These are phyloP conservation scores for Triticum dicoccoides DNA, from an alignment of 176 grass and related monocot species.

Conservation along the genomic window DNA sequence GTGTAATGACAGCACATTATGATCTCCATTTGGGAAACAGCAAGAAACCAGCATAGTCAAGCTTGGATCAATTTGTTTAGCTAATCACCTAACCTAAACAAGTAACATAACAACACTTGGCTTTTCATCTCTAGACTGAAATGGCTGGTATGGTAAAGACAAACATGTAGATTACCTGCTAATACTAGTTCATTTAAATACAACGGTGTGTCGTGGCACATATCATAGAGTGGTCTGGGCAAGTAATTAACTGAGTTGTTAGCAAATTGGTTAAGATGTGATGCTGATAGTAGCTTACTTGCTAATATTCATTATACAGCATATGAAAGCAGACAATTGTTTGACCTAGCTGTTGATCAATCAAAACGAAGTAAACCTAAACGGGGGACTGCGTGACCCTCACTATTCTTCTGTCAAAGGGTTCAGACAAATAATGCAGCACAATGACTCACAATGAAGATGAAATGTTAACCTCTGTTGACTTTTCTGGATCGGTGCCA, in stretches of 20 bases:
- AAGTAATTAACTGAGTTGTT: slow-evolving; percentile 46
- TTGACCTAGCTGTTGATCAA: slow-evolving; percentile 44
- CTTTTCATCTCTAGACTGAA: not conserved
- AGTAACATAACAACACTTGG: slow-evolving; percentile 4
- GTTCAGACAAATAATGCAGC: slow-evolving; percentile 10
- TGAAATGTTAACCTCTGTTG: slow-evolving; percentile 27
- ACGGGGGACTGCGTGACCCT: slow-evolving; percentile 17
- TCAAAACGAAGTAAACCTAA: slow-evolving; percentile 39
- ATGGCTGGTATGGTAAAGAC: slow-evolving; percentile 19
- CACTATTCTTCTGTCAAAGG: slow-evolving; percentile 28
- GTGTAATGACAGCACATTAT: slow-evolving; percentile 29
- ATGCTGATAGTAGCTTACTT: slow-evolving; percentile 46
- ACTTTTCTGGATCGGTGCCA: slow-evolving; percentile 27
- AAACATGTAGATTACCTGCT: slow-evolving; percentile 42
- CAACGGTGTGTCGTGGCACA: not conserved
- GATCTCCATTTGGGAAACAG: slow-evolving; percentile 27
- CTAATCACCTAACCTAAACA: slow-evolving; percentile 19
- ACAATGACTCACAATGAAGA: slow-evolving; percentile 13
- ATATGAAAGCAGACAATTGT: slow-evolving; percentile 29
- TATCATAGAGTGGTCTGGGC: slow-evolving; percentile 5
- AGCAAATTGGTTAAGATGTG: slow-evolving; percentile 41
- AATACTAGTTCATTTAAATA: slow-evolving; percentile 31
- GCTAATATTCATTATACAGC: slow-evolving; percentile 25
- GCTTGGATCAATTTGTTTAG: slow-evolving; percentile 36
- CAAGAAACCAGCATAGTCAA: slow-evolving; percentile 15